Conservation (phyloP, 176 grass and related monocot genomes). For the Oryza meyeriana region DNA sequence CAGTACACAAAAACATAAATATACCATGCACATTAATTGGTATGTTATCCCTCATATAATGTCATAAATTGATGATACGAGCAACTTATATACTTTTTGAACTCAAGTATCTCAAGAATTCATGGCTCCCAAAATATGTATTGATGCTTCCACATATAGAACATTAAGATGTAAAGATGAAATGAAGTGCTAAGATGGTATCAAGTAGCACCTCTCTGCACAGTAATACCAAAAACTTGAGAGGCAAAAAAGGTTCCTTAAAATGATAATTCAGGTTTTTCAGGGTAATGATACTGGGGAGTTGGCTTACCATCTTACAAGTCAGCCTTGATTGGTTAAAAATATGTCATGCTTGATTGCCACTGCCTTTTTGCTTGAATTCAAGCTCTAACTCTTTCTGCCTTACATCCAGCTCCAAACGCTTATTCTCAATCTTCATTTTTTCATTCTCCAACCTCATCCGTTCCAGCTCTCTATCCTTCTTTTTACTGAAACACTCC, state of each 20-base stretch:
- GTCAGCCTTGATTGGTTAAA: slow-evolving; percentile 17
- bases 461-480: slow-evolving; percentile 64
- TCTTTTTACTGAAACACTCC: slow-evolving; percentile 50
- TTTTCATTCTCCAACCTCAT: slow-evolving; percentile 62
- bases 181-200: neutral
- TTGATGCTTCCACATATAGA: neutral
- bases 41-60: neutral
- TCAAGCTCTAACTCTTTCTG: slow-evolving; percentile 61
- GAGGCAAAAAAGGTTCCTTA: neutral
- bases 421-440: slow-evolving; percentile 56
- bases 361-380: slow-evolving; percentile 41
- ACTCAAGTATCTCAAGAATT: slow-evolving; percentile 6
- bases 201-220: neutral
- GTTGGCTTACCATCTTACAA: slow-evolving; percentile 43
- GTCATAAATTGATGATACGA: neutral
- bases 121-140: slow-evolving; percentile 3
- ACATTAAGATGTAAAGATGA: neutral
- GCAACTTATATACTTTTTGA: neutral
- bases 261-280: neutral
- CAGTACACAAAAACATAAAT: neutral
- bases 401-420: slow-evolving; percentile 46
- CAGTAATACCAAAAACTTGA: neutral
- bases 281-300: neutral
- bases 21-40: neutral
- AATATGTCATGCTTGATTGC: slow-evolving; percentile 28